Evolutionary conservation across 805 yeast species (phyloP), one percentile per base, ranked within the genome.

Genomic region (Lachancea cidri): DNA sequence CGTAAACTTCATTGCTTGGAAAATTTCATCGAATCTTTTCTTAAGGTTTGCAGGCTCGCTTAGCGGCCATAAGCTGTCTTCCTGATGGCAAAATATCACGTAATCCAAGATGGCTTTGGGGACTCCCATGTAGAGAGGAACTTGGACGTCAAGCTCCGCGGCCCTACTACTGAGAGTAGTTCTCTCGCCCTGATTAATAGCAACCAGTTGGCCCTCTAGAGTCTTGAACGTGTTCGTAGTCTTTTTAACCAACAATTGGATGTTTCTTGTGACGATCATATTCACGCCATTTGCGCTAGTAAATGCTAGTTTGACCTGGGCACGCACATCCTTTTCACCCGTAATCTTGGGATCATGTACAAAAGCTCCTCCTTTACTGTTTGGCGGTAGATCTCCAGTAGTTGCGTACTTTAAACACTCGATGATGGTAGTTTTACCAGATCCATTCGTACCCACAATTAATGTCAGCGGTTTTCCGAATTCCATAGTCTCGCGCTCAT

Each of bases 71-170:
- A 87, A 64, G 52, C 91, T 81, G 45, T 93, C 99, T 55, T 93
- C 99, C 60, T 93, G 99, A 57, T 93, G 99, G 56, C 98, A 91
- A 64, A 93, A 93, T 1, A 91, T 81, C 32, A 93, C 98, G 58
- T 87, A 86, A 50, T 91, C 96, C 38, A 93, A 65, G 41, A 93
- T 78, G 0, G 98, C 85, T 44, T 78, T 77, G 0, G 96, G 84
- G 1, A 89, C 95, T 4, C 98, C 99, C 42, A 93, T 68, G 47
- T 79, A 81, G 17, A 73, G 70, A 1, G 98, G 97, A 29, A 93
- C 81, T 41, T 83, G 83, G 4, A 72, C 64, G 55, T 93, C 96
- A 37, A 93, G 70, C 47, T 91, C 98, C 0, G 86, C 79, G 46
- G 87, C 81, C 50, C 89, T 81, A 2, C 95, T 81, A 44, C 88